Percentiles rank a stretch among this genome's conserved stretches.
phyloP scores from a whole-genome alignment of 257 asterid genomes.

The Knoxia roxburghii region DNA sequence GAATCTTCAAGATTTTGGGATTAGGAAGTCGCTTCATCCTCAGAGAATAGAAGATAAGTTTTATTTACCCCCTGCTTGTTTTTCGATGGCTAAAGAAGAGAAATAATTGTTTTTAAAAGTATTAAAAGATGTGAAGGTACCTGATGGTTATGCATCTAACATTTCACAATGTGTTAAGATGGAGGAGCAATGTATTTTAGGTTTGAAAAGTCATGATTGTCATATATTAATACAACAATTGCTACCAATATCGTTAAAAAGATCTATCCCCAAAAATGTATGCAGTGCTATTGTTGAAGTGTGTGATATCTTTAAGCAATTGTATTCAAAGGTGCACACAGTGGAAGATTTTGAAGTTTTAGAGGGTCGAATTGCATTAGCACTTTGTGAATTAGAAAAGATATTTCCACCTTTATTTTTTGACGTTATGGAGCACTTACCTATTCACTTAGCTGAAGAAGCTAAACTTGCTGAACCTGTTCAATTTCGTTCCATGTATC shows the following conservation, averaged over 20 bases:
- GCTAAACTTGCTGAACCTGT: conserved; percentile 7
- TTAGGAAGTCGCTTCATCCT: conserved; percentile 7
- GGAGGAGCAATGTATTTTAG: neutral
- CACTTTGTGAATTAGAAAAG: neutral
- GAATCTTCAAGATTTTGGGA: neutral
- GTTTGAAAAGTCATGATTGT: conserved; percentile 10
- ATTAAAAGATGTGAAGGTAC: conserved; percentile 1
- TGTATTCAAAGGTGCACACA: neutral
- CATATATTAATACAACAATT: neutral
- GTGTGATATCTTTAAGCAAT: neutral
- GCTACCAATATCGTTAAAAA: neutral
- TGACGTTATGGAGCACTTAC: conserved; percentile 11
- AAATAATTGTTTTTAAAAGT: neutral
- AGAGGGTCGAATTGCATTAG: neutral
- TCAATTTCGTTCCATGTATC: conserved; percentile 13
- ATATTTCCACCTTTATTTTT: conserved; percentile 12
- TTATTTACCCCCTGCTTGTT: neutral
- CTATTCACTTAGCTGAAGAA: conserved; percentile 8
- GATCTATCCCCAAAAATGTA: neutral
- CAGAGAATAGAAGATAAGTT: neutral
- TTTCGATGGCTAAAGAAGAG: neutral
- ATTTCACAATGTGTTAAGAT: neutral
- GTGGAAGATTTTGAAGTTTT: neutral
- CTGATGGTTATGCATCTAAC: conserved; percentile 6
- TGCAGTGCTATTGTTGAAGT: neutral